Evolutionary conservation across 2,329 filamentous ascomycete genomes (phyloP).

Genomic region (Xylariaceae sp.): DNA sequence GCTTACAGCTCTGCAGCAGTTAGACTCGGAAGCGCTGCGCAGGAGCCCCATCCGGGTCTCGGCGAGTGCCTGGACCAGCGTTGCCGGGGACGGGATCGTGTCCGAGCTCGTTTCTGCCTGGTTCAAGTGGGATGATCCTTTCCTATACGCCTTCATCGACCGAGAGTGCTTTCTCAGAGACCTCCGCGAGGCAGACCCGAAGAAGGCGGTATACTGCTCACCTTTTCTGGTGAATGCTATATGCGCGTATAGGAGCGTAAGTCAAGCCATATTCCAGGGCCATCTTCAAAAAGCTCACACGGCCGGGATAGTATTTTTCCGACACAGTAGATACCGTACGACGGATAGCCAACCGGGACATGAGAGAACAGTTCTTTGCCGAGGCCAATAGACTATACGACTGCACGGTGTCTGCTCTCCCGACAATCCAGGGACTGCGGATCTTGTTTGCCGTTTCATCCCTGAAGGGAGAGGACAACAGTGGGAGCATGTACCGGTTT

Average conservation of each 20-base stretch:
- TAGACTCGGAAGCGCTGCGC: conserved; percentile 5
- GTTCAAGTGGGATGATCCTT: conserved; percentile 14
- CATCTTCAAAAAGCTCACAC: neutral
- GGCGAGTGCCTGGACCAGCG: conserved; percentile 9
- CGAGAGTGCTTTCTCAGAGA: conserved; percentile 10
- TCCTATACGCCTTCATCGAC: conserved; percentile 12
- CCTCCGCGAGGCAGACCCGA: conserved; percentile 3
- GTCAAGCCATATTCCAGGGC: neutral
- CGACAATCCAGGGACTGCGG: conserved; percentile 11
- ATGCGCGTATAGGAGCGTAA: conserved; percentile 12
- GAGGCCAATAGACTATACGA: conserved; percentile 6
- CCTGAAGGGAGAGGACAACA: conserved; percentile 9
- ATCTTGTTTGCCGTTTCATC: conserved; percentile 11
- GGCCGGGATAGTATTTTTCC: conserved; percentile 7
- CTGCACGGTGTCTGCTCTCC: conserved; percentile 4
- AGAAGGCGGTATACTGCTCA: conserved; percentile 9
- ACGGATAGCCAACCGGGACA: conserved; percentile 1
- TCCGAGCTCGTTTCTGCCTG: conserved; percentile 13
- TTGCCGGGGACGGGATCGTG: conserved; percentile 14
- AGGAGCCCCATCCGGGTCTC: conserved; percentile 6
- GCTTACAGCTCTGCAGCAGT: neutral
- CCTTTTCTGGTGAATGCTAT: conserved; percentile 14
- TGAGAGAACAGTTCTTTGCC: conserved; percentile 7
- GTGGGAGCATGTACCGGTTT: conserved; percentile 10
- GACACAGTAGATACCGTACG: conserved; percentile 1